Conservation (phyloP, 169 alveolate species). For the Plasmodium ovale region DNA sequence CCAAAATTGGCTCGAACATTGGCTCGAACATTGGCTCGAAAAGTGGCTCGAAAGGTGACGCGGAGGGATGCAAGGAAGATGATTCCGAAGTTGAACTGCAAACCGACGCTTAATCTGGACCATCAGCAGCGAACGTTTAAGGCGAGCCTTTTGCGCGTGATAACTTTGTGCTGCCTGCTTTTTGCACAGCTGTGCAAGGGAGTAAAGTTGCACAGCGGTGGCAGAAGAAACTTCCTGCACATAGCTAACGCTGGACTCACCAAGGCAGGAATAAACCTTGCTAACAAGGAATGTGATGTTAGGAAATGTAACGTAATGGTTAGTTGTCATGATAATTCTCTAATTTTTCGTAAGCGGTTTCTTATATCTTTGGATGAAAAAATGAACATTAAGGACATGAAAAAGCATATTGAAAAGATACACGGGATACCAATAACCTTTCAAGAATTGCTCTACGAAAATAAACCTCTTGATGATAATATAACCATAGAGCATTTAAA, state of each 20-base stretch:
- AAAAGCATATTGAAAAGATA: slow-evolving; percentile 30
- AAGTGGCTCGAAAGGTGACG: too few species aligned
- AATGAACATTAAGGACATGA: slow-evolving; percentile 17
- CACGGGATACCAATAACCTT: slow-evolving; percentile 56
- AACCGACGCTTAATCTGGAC: too few species aligned
- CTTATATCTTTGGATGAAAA: slow-evolving; percentile 22
- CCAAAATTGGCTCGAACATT: too few species aligned
- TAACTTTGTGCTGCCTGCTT: neutral
- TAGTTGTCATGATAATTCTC: slow-evolving; percentile 39
- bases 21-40: too few species aligned
- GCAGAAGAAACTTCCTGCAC: neutral
- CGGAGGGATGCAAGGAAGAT: too few species aligned
- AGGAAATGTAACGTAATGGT: slow-evolving; percentile 27
- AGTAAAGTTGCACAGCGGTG: neutral
- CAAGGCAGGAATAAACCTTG: neutral
- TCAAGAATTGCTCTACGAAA: slow-evolving; percentile 51
- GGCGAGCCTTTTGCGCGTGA: too few species aligned
- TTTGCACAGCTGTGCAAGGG: neutral
- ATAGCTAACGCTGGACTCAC: neutral
- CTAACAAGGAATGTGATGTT: neutral
- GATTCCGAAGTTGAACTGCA: too few species aligned
- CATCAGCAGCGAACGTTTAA: too few species aligned
- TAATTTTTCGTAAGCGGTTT: slow-evolving; percentile 25
- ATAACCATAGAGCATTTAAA: slow-evolving; percentile 19
- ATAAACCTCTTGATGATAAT: slow-evolving; percentile 16